Conservation (phyloP, 495 filamentous ascomycete species). For the Aspergillus indologenus region DNA sequence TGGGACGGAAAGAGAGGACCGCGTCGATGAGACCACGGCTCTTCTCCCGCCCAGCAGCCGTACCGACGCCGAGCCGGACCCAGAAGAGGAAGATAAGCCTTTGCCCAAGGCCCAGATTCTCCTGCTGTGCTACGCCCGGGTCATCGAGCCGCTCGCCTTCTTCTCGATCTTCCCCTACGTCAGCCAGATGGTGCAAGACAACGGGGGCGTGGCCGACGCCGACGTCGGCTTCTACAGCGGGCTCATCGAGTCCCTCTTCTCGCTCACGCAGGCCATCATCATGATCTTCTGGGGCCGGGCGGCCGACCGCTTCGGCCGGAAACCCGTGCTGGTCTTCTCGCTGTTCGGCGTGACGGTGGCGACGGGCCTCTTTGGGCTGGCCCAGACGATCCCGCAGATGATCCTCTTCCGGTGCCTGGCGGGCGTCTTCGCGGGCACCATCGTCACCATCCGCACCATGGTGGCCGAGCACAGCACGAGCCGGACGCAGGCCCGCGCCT, state of each 20-base stretch:
- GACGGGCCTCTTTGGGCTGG: slow-evolving; percentile 60
- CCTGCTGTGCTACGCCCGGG: slow-evolving; percentile 62
- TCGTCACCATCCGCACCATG: slow-evolving; percentile 69
- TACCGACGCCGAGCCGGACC: not conserved
- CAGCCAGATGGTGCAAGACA: slow-evolving; percentile 64
- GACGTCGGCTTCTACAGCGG: slow-evolving; percentile 72
- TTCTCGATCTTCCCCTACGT: slow-evolving; percentile 76
- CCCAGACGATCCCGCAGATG: slow-evolving; percentile 62
- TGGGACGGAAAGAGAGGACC: not conserved
- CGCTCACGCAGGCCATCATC: slow-evolving; percentile 60
- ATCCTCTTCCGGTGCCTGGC: slow-evolving; percentile 61
- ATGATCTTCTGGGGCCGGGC: slow-evolving; percentile 61
- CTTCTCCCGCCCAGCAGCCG: not conserved
- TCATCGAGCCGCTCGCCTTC: slow-evolving; percentile 72
- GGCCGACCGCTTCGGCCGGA: slow-evolving; percentile 64
- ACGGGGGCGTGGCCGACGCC: slow-evolving; percentile 50
- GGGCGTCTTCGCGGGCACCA: slow-evolving; percentile 65
- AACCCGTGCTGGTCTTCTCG: slow-evolving; percentile 62
- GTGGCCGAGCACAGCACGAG: slow-evolving; percentile 64
- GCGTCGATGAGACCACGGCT: not conserved
- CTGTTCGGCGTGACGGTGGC: slow-evolving; percentile 55
- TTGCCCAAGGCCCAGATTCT: slow-evolving; percentile 59
- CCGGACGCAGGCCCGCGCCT: slow-evolving; percentile 63
- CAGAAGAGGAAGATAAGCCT: slow-evolving; percentile 29
- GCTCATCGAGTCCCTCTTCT: slow-evolving; percentile 70